A percentile compares a stretch with the other conserved stretches of the same genome.
Conservation (phyloP, 768 basidiomycete species). For the Chalciporus chontae region DNA sequence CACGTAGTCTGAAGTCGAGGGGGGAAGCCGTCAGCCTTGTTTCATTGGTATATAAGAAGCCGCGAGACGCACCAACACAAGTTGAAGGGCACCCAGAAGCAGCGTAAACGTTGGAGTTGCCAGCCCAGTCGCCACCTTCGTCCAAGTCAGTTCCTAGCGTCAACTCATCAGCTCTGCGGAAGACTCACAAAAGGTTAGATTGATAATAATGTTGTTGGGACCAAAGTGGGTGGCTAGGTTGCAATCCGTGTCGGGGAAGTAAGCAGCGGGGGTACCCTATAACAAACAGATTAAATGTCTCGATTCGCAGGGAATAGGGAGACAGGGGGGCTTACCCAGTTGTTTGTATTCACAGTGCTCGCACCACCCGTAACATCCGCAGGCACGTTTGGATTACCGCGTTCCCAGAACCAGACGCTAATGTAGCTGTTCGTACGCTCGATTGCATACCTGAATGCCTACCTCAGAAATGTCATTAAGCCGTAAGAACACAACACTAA, state of each 20-base stretch:
- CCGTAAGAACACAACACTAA: conserved; percentile 5
- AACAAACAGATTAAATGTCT: neutral
- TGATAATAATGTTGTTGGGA: conserved; percentile 32
- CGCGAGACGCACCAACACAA: conserved; percentile 22
- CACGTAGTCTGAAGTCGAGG: conserved; percentile 22
- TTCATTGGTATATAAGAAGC: neutral
- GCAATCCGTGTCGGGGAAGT: conserved; percentile 40
- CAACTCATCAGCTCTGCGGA: too few species aligned
- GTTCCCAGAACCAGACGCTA: conserved; percentile 41
- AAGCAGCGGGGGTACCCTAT: conserved; percentile 33
- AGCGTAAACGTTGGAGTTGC: conserved; percentile 24
- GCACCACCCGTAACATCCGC: conserved; percentile 27
- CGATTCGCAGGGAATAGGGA: too few species aligned
- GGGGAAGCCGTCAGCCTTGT: neutral
- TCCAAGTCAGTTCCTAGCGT: neutral
- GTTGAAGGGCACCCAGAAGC: conserved; percentile 30
- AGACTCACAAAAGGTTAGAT: conserved; percentile 32
- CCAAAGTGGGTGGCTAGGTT: conserved; percentile 36
- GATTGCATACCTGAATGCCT: conserved; percentile 34
- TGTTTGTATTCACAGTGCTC: conserved; percentile 14
- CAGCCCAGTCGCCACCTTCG: conserved; percentile 31
- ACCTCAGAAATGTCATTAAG: neutral
- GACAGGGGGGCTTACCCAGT: conserved; percentile 18
- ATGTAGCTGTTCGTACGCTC: conserved; percentile 34
- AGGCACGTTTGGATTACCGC: conserved; percentile 30